Evolutionary conservation across 1,284 basidiomycete species (phyloP), one percentile per base, ranked within the genome.

Genomic region (Ganoderma boninense): DNA sequence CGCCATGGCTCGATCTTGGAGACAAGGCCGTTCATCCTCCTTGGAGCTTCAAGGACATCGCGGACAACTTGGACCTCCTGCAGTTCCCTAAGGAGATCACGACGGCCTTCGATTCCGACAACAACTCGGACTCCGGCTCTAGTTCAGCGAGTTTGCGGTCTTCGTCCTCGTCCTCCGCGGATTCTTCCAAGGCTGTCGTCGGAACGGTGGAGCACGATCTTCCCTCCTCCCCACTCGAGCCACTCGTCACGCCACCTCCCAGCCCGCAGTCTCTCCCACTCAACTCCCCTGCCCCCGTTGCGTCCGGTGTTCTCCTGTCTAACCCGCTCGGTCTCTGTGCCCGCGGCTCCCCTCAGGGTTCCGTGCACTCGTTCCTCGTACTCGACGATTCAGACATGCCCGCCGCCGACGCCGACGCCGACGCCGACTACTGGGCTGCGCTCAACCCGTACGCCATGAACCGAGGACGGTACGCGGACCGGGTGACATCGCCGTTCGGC

Each of bases 391-490:
- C 29, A 4, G 29, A 32, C 29, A 32, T 32, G 29, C 4, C n/a
- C n/a, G n/a, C 29, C 29, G 29, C 61, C 14, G 11, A 29, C 23
- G 44, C 61, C 23, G 18, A 18, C 18, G 42, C 23, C 35, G n/a
- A 38, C 14, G 60, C 10, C n/a, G 14, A 16, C 43, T 18, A 10
- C 42, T 2, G 14, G 29, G 62, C 43, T 2, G 4, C n/a, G 43
- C 26, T 26, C 20, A 32, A 62, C 42, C 65, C 59, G 5, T 68
- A 68, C 40, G 59, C 63, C 49, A 0, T 4, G 18, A 20, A 63
- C 16, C 67, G 42, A n/a, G 46, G 7, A 10, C 16, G 8, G 6
- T 64, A 64, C 43, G 59, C 71, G 20, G 65, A 70, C 62, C 23
- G 18, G 43, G 67, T 68, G 7, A 4, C 4, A 11, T 40, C 57